Base-by-base conservation (phyloP, 148 eudicot genomes). In the Nyssa sinensis region DNA sequence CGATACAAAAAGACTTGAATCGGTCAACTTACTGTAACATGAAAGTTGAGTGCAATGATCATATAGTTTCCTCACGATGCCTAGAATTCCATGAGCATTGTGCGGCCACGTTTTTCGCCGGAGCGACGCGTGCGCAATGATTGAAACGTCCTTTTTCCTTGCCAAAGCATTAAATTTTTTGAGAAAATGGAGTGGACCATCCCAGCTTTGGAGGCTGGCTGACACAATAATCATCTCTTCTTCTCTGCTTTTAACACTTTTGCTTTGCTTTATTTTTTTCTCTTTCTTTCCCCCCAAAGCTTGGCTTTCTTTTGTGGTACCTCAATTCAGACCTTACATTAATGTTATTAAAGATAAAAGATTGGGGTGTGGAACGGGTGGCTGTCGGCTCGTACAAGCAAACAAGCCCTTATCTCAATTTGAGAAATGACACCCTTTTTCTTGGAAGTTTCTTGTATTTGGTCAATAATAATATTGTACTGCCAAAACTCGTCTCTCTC, bases 321-420 rank as follows among this genome's bases (percentile, higher is more conserved):
- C 51, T 44, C 51, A 44, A 44, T 19, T 9, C 27, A 27, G 64
- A 61, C 12, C 27, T 61, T 28, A 25, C 62, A 25, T 59, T 24
- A 59, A 59, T 39, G 44, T 6, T 8, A 24, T n/a, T 21, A 59
- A 59, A 24, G 1, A 59, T 23, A 5, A 31, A 21, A n/a, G 21
- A 55, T 57, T 24, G 74, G 64, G 11, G 74, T 64, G 74, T 58
- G 25, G 51, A 5, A 71, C 13, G 32, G 74, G 64, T 24, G 25
- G 64, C 64, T 71, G 74, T 58, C 74, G 64, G 74, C 74, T 71
- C 34, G 34, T 4, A 23, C 64, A 69, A 29, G 6, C 62, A 59
- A 59, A 47, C 1, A 3, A 0, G 1, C 3, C 23, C 11, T 58
- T 12, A 12, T 34, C 44, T 53, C 14, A 17, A 66, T 39, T 39